Percentiles rank a stretch among this genome's conserved stretches.
phyloP scores from a whole-genome alignment of 2,329 filamentous ascomycete species.

The Chaetomiaceae sp. region DNA sequence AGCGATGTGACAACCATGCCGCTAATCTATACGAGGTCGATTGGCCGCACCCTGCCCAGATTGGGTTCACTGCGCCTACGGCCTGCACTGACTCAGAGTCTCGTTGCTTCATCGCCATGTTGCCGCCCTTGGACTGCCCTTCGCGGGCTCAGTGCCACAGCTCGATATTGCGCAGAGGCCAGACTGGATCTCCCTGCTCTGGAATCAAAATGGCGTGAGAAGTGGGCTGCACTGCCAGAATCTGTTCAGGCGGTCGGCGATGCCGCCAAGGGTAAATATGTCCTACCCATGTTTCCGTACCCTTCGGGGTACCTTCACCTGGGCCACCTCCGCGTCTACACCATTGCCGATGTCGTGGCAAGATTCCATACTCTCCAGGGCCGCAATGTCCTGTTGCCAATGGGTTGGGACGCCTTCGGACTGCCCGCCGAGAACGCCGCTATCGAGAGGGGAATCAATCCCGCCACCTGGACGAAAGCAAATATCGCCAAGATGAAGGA shows the following conservation, averaged over 20 bases:
- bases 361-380: constrained; percentile 73
- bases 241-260: constrained; percentile 8
- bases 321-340: constrained; percentile 83
- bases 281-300: constrained; percentile 91
- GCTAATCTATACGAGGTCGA: constrained; percentile 28
- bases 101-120: not conserved
- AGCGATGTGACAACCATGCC: constrained; percentile 30
- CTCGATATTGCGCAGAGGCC: constrained; percentile 33
- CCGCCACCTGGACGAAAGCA: constrained; percentile 70
- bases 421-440: constrained; percentile 89
- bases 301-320: constrained; percentile 83
- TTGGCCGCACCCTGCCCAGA: constrained; percentile 27
- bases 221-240: constrained; percentile 36
- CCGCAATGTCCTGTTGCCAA: constrained; percentile 73
- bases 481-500: constrained; percentile 85
- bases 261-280: constrained; percentile 51
- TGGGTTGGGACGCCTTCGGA: constrained; percentile 93
- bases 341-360: constrained; percentile 80
- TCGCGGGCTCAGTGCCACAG: constrained; percentile 10
- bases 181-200: constrained; percentile 45
- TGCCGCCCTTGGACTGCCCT: constrained; percentile 5
- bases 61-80: constrained; percentile 16
- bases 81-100: not conserved
- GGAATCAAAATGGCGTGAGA: constrained; percentile 49
- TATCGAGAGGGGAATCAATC: constrained; percentile 74